Conservation (phyloP, 1,284 basidiomycete genomes). For the Schizopora paradoxa region DNA sequence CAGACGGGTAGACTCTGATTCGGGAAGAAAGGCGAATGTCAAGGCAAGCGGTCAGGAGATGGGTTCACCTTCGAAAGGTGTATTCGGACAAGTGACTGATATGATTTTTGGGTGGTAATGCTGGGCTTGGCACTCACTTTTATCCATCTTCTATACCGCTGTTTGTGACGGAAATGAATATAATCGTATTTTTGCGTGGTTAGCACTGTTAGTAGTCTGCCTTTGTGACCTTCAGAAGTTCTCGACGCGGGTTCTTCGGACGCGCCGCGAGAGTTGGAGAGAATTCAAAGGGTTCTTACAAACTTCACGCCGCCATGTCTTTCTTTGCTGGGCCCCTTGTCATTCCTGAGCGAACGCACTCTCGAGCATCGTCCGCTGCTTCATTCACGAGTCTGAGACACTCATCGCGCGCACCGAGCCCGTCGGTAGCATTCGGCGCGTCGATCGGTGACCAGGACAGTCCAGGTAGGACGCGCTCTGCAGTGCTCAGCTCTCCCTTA, state of each 20-base stretch:
- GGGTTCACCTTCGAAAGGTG: constrained; percentile 44
- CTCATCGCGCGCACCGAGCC: constrained; percentile 43
- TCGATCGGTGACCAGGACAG: no score
- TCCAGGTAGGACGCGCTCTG: no score
- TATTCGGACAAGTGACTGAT: constrained; percentile 70
- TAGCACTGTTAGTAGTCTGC: no score
- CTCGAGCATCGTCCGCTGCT: constrained; percentile 44
- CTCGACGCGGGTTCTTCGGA: not conserved
- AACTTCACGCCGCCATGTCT: not conserved
- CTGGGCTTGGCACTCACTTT: no score
- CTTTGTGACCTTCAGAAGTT: no score
- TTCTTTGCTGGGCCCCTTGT: constrained; percentile 21
- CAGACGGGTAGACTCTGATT: constrained; percentile 38
- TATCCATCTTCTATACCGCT: no score
- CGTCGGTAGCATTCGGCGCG: constrained; percentile 43
- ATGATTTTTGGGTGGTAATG: constrained; percentile 69
- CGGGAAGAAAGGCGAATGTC: constrained; percentile 27
- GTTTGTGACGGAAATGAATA: no score
- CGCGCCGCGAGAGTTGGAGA: not conserved
- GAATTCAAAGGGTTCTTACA: not conserved
- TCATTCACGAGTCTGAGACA: constrained; percentile 49
- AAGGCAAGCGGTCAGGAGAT: constrained; percentile 20
- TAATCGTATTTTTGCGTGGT: no score
- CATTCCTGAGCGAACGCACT: constrained; percentile 21
- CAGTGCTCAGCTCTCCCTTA: not conserved